phyloP scores from a whole-genome alignment of 176 grass and related monocot species.

The Rhynchospora tenuis region DNA sequence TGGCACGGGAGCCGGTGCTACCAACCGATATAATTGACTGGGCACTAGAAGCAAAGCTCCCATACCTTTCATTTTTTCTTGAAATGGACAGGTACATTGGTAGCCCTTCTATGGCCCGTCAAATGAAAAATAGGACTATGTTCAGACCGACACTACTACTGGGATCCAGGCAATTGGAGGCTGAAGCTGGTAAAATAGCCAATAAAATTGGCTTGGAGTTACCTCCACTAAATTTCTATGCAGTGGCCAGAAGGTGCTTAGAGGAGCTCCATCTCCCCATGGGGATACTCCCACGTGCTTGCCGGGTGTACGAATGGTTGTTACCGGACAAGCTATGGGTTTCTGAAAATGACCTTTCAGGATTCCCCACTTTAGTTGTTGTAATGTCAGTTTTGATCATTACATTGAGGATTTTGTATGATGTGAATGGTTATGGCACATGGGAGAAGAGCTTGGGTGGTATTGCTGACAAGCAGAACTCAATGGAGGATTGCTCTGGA shows the following conservation, averaged over 20 bases:
- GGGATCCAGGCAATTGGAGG: slow-evolving; percentile 75
- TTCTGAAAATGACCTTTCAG: slow-evolving; percentile 41
- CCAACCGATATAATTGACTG: slow-evolving; percentile 68
- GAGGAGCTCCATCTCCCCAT: slow-evolving; percentile 49
- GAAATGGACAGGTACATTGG: slow-evolving; percentile 61
- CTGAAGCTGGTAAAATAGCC: slow-evolving; percentile 50
- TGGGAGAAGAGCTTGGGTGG: slow-evolving; percentile 66
- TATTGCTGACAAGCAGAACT: slow-evolving; percentile 13
- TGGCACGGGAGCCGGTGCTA: slow-evolving; percentile 60
- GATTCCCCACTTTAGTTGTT: slow-evolving; percentile 62
- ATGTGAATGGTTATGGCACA: slow-evolving; percentile 66
- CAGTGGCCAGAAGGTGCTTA: slow-evolving; percentile 53
- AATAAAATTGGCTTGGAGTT: slow-evolving; percentile 48
- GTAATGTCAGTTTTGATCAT: slow-evolving; percentile 81
- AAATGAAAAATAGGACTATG: slow-evolving; percentile 50
- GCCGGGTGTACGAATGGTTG: slow-evolving; percentile 67
- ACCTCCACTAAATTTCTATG: slow-evolving; percentile 83
- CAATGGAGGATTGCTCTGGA: slow-evolving; percentile 25
- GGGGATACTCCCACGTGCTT: slow-evolving; percentile 57
- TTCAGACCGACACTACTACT: slow-evolving; percentile 64
- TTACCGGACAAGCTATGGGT: slow-evolving; percentile 72
- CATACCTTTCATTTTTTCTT: slow-evolving; percentile 57
- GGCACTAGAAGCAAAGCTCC: slow-evolving; percentile 64
- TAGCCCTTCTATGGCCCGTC: slow-evolving; percentile 27
- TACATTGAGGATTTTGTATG: slow-evolving; percentile 56